Evolutionary conservation across 73 alveolate genomes (phyloP).

Genomic region (Effrenium voratum): DNA sequence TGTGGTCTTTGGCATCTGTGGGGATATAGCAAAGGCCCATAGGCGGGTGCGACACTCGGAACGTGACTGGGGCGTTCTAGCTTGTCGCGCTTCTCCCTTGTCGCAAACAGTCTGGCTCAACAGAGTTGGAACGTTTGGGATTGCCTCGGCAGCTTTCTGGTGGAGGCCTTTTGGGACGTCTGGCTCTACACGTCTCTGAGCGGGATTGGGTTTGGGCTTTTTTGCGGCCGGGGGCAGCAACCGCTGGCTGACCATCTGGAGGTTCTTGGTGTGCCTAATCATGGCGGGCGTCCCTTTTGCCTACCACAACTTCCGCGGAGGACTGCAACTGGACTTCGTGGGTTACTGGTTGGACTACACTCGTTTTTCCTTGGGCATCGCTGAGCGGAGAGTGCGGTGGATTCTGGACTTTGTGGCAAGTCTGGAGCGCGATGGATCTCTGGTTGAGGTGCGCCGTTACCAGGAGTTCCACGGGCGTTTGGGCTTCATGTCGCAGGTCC

Average conservation of each 20-base stretch:
- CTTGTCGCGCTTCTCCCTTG: background rate
- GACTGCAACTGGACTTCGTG: slow-evolving; percentile 2
- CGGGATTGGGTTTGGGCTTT: background rate
- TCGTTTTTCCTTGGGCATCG: too few species aligned
- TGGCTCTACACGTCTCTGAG: background rate
- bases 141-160: background rate
- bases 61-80: background rate
- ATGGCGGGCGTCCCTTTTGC: slow-evolving; percentile 31
- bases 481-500: background rate
- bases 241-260: background rate
- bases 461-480: background rate
- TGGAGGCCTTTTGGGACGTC: too few species aligned
- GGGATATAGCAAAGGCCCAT: slow-evolving; percentile 11
- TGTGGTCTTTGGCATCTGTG: background rate
- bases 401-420: background rate
- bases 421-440: background rate
- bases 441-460: background rate
- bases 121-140: slow-evolving; percentile 23
- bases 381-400: too few species aligned
- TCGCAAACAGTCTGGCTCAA: background rate
- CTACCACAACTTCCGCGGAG: background rate
- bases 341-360: slow-evolving; percentile 2
- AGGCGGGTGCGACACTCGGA: background rate
- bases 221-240: background rate
- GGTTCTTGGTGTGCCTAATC: background rate